These are phyloP conservation scores for Antitrichia curtipendula DNA, from an alignment of 225 moss, liverwort and hornwort genomes.

Conservation along the genomic window DNA sequence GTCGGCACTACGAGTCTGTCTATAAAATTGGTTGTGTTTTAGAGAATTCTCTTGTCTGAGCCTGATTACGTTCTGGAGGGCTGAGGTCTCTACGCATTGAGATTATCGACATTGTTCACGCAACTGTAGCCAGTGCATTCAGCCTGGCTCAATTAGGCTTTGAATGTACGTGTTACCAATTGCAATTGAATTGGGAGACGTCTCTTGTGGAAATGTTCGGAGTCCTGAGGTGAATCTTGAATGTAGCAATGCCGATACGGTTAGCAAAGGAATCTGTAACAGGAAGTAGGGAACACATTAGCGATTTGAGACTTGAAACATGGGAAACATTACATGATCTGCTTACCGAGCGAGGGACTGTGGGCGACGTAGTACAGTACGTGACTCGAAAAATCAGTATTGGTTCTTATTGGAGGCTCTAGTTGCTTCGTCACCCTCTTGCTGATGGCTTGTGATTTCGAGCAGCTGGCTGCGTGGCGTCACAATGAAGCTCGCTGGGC, in stretches of 20 bases:
- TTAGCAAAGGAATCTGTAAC: not conserved
- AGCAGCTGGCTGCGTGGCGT: not conserved
- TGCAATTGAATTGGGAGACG: too few relatives aligned
- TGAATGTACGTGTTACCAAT: not conserved
- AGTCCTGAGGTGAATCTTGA: not conserved
- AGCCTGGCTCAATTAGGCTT: not conserved
- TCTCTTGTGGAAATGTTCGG: too few relatives aligned
- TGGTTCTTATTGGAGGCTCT: not conserved
- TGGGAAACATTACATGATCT: not conserved
- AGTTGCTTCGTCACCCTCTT: not conserved
- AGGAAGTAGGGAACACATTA: not conserved
- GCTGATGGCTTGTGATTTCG: not conserved
- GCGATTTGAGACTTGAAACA: not conserved
- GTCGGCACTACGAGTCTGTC: not conserved
- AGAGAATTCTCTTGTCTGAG: not conserved
- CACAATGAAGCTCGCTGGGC: not conserved
- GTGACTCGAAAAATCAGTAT: not conserved
- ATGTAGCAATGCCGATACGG: not conserved
- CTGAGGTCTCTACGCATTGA: not conserved
- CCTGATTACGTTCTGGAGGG: not conserved
- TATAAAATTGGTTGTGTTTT: not conserved
- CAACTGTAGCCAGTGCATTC: not conserved
- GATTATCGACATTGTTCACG: not conserved
- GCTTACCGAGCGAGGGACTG: not conserved
- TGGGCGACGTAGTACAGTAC: not conserved